Evolutionary conservation across 225 moss, liverwort and hornwort genomes (phyloP), one percentile per base, ranked within the genome.

Genomic region (Physcomitrellopsis africana): DNA sequence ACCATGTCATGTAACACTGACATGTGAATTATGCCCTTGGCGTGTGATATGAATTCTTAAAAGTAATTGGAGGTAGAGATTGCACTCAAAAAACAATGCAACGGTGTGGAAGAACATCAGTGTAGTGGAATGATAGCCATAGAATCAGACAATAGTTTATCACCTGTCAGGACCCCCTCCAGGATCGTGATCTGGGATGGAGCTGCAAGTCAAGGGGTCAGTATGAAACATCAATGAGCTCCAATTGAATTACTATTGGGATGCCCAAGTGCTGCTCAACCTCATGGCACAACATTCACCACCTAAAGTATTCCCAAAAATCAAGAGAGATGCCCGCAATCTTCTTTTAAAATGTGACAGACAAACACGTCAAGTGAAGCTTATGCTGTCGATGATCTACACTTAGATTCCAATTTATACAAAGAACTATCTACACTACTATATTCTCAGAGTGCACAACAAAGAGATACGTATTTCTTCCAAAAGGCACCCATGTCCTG

Each of bases 151-250:
- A 20, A 52, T 2, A 26, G 24, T 22, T 54, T 65, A 47, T 74
- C 69, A 84, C 87, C 79, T 87, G 3, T 62, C 5, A 57, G 42
- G 10, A 41, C 51, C 48, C 27, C 61, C 68, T 79, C 81, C 81
- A 68, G 48, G 22, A 11, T 58, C 81, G 78, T 24, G 3, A 81
- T 27, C 11, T 70, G 60, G 76, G 62, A 76, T 70, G 53, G 81
- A 84, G 63, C 87, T 87, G 84, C 87, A 84, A 81, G 79, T 77
- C 79, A 87, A 84, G 72, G 74, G 77, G 79, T 79, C 45, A 84
- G 13, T 46, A 87, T 84, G 45, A 87, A 84, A 87, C 79, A 81
- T 74, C 74, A 63, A 43, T 44, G 76, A 79, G 81, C 73, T 76
- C 76, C 81, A 79, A 83, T 70, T 76, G 73, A 81, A 70, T 70